Conservation (phyloP, 306 rosid genomes). For the Lotus japonicus region DNA sequence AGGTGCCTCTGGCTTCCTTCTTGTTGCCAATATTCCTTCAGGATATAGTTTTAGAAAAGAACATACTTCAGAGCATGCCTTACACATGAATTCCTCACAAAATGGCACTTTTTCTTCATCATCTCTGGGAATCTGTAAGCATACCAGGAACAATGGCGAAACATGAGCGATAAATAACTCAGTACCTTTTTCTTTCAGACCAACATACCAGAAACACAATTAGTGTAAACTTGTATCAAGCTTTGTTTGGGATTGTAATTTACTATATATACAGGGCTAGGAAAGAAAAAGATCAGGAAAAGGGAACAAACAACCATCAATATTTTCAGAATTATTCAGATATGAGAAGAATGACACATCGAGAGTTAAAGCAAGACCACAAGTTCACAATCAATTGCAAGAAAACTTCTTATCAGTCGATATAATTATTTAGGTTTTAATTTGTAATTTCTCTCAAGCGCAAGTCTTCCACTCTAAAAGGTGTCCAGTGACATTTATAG, state of each 20-base stretch:
- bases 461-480: not conserved
- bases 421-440: not conserved
- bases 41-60: constrained; percentile 68
- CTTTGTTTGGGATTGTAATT: not conserved
- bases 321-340: not conserved
- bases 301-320: not conserved
- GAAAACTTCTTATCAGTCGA: not conserved
- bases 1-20: constrained; percentile 38
- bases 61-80: constrained; percentile 68
- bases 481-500: not conserved
- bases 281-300: not conserved
- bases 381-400: not conserved
- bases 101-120: constrained; percentile 93
- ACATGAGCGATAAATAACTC: not conserved
- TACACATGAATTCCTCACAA: constrained; percentile 80
- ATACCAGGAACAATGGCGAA: not conserved
- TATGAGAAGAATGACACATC: not conserved
- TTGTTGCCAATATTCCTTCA: constrained; percentile 44
- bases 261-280: not conserved
- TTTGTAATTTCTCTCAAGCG: not conserved
- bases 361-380: not conserved
- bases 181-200: not conserved
- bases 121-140: constrained; percentile 77
- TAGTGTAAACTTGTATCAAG: not conserved
- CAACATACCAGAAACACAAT: not conserved